Conservation (phyloP, 495 filamentous ascomycete species). For the Talaromyces ruber region DNA sequence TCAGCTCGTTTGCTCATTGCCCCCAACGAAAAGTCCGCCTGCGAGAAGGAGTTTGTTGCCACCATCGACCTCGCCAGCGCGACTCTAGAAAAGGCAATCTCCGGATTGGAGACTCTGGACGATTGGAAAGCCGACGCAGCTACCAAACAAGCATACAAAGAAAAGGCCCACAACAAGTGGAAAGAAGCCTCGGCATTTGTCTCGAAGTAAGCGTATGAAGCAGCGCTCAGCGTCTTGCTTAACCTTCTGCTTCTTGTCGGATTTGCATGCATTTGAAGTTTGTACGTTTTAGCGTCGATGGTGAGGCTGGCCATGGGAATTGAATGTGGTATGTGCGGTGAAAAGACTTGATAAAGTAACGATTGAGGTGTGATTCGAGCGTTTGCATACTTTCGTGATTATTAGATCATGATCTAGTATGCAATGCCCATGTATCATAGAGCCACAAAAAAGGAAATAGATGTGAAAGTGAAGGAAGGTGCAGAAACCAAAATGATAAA, state of each 20-base stretch:
- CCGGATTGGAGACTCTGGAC: conserved; percentile 49
- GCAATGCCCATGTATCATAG: conserved; percentile 3
- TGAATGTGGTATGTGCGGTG: neutral
- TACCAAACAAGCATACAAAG: conserved; percentile 45
- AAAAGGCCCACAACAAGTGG: conserved; percentile 62
- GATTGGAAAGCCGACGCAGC: conserved; percentile 50
- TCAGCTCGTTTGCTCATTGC: conserved; percentile 52
- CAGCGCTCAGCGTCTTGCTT: neutral
- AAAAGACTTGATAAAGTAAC: neutral
- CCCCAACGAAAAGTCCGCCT: conserved; percentile 42
- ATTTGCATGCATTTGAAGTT: neutral
- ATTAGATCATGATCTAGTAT: neutral
- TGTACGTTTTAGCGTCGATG: neutral
- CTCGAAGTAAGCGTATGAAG: neutral
- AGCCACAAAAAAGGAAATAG: neutral
- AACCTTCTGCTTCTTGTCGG: neutral
- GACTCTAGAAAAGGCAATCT: conserved; percentile 51
- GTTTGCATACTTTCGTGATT: neutral
- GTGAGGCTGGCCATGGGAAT: neutral
- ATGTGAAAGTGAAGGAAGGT: neutral
- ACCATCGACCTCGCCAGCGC: conserved; percentile 46
- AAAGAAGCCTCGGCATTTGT: conserved; percentile 57
- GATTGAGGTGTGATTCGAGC: neutral
- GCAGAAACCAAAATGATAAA: neutral
- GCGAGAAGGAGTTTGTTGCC: conserved; percentile 51